Evolutionary conservation across 176 grass and related monocot species (phyloP), one percentile per base, ranked within the genome.

Genomic region (Juncus inflexus): DNA sequence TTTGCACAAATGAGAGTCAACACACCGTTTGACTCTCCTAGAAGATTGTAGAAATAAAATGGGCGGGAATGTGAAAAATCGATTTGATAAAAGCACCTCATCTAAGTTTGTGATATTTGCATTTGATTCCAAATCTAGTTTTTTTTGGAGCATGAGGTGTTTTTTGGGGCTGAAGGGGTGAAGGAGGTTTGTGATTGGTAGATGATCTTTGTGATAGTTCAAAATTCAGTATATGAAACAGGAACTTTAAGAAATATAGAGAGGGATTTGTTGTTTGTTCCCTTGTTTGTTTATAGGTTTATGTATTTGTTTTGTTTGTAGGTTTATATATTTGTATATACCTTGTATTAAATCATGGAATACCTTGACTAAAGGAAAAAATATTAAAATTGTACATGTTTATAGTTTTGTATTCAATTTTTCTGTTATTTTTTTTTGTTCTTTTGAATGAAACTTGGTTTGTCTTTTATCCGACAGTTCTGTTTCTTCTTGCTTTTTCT

Each of bases 21-120:
- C 60, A 52, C 63, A 59, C 55, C 67, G 6, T 86, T 73, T 16
- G 77, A 69, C 70, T 91, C 84, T 66, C 81, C 91, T 72, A 91
- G 84, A 81, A 91, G 77, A 83, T 67, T 69, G 14, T 79, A 86
- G 69, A 78, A 76, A 70, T 28, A 28, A 28, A 28, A 28, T 28
- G 19, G 19, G 19, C 1, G 19, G 19, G 19, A 28, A 28, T 28
- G 19, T 28, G 19, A 28, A 28, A 28, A 28, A 28, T 28, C 19
- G 19, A 28, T 28, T 28, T 28, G 19, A 28, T 28, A 1, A 28
- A 28, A 28, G 19, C 19, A 55, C 12, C 9, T 69, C 35, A 55
- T 56, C 7, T 35, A 55, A 36, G 5, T 39, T 14, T 39, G n/a
- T 37, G 37, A 52, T 65, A 9, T 55, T 3, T 39, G 15, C 15